phyloP scores from a whole-genome alignment of 352 stramenopile species.

The Pilasporangium apinafurcum region DNA sequence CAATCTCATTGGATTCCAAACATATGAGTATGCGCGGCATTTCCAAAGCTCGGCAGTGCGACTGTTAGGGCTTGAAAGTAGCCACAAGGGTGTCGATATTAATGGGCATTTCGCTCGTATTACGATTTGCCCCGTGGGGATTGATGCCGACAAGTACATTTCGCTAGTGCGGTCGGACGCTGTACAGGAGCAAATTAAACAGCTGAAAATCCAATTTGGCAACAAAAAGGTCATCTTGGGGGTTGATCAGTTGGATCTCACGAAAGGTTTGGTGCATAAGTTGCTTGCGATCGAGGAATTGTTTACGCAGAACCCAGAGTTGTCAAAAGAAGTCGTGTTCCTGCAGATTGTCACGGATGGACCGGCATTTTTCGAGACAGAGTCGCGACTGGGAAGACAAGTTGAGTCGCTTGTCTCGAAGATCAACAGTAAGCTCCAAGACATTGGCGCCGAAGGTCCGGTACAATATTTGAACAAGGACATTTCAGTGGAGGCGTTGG shows the following conservation, averaged over 20 bases:
- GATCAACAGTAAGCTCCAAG: slow-evolving; percentile 91
- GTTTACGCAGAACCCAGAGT: slow-evolving; percentile 83
- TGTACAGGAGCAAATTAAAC: slow-evolving; percentile 60
- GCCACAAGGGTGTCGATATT: slow-evolving; percentile 84
- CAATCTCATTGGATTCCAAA: slow-evolving; percentile 89
- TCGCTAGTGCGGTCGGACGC: slow-evolving; percentile 47
- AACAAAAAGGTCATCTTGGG: slow-evolving; percentile 81
- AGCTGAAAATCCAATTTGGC: slow-evolving; percentile 62
- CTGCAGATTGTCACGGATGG: slow-evolving; percentile 88
- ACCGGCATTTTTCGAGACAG: slow-evolving; percentile 27
- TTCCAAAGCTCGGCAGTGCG: slow-evolving; percentile 85
- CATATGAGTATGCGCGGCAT: slow-evolving; percentile 87
- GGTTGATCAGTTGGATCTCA: slow-evolving; percentile 83
- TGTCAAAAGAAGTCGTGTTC: slow-evolving; percentile 92
- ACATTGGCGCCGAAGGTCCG: slow-evolving; percentile 76
- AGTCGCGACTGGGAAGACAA: slow-evolving; percentile 75
- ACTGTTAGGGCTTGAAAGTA: slow-evolving; percentile 84
- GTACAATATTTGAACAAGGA: slow-evolving; percentile 91
- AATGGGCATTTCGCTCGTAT: slow-evolving; percentile 86
- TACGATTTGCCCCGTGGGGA: slow-evolving; percentile 84
- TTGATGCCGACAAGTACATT: slow-evolving; percentile 80
- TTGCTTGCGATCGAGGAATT: slow-evolving; percentile 87
- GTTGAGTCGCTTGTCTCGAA: slow-evolving; percentile 87
- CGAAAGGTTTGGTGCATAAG: slow-evolving; percentile 88
- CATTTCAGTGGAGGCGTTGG: slow-evolving; percentile 77